Conservation (phyloP, 2,329 filamentous ascomycete species). For the Penicillium sp. region DNA sequence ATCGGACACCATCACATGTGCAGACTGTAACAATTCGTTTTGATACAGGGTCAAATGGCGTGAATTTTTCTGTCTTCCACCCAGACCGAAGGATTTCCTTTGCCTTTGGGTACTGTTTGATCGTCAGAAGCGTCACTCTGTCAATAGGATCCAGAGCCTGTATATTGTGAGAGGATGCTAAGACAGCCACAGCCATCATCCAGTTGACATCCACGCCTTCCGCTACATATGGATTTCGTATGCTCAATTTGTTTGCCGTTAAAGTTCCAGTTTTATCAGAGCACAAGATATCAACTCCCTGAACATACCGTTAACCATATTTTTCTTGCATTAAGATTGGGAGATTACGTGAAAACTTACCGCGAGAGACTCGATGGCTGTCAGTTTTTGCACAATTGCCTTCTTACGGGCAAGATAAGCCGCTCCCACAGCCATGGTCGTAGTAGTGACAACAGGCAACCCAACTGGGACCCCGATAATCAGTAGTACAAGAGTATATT, state of each 20-base stretch:
- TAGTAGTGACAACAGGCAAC: constrained; percentile 74
- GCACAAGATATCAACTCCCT: constrained; percentile 70
- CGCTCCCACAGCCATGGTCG: constrained; percentile 71
- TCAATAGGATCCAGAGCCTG: constrained; percentile 75
- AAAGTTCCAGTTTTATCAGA: constrained; percentile 80
- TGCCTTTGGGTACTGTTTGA: constrained; percentile 70
- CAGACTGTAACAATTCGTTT: constrained; percentile 72
- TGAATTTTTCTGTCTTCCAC: constrained; percentile 74
- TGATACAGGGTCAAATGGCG: constrained; percentile 67
- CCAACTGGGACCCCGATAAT: constrained; percentile 79
- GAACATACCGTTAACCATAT: background rate
- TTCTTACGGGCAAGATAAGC: constrained; percentile 74
- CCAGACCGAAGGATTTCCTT: constrained; percentile 69
- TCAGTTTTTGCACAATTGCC: constrained; percentile 75
- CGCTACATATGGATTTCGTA: constrained; percentile 71
- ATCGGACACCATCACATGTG: constrained; percentile 64
- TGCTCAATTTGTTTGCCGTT: constrained; percentile 60
- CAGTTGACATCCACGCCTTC: constrained; percentile 75
- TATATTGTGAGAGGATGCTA: constrained; percentile 74
- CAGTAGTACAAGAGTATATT: constrained; percentile 66
- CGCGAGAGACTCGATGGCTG: constrained; percentile 71
- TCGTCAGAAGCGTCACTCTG: constrained; percentile 71
- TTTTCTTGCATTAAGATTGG: background rate
- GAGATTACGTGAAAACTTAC: constrained; percentile 32
- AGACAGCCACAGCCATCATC: constrained; percentile 77